Conservation (phyloP, 116 monocot species). For the Iris pallida region DNA sequence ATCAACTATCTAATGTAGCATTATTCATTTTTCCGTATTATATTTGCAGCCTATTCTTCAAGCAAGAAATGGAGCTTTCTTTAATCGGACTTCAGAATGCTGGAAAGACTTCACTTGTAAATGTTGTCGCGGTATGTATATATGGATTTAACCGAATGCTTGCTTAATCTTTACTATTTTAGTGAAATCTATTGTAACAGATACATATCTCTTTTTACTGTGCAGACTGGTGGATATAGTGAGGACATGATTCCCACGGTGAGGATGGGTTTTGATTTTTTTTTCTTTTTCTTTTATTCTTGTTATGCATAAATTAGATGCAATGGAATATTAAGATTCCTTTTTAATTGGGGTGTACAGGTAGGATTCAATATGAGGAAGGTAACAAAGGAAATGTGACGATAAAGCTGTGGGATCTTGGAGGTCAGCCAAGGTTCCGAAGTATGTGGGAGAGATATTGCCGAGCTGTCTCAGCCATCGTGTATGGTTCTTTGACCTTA, state of each 20-base stretch:
- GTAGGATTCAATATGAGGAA: constrained; percentile 99
- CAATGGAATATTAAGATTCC: neutral
- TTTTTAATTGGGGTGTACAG: constrained; percentile 26
- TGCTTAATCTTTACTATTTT: constrained; percentile 2
- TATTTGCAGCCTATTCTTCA: constrained; percentile 82
- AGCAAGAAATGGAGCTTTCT: constrained; percentile 98
- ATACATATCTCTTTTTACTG: constrained; percentile 1
- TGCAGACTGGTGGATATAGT: constrained; percentile 96
- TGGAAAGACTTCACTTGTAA: constrained; percentile 96
- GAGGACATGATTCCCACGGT: constrained; percentile 99
- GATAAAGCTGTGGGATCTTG: constrained; percentile 99
- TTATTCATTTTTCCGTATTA: too few species aligned
- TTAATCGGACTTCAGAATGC: constrained; percentile 97
- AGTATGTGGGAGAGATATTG: constrained; percentile 99
- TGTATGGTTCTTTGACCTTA: constrained; percentile 45
- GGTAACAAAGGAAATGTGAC: constrained; percentile 95
- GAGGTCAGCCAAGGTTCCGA: constrained; percentile 93
- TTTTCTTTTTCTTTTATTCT: constrained; percentile 1
- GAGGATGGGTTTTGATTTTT: constrained; percentile 22
- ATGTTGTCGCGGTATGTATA: constrained; percentile 79
- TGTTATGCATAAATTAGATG: neutral
- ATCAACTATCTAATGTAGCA: too few species aligned
- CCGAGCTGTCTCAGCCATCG: constrained; percentile 94
- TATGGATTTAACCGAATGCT: constrained; percentile 3
- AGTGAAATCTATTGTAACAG: neutral